Evolutionary conservation across 805 yeast genomes (phyloP), one percentile per base, ranked within the genome.

Genomic region (Myxozyma lipomycoides): DNA sequence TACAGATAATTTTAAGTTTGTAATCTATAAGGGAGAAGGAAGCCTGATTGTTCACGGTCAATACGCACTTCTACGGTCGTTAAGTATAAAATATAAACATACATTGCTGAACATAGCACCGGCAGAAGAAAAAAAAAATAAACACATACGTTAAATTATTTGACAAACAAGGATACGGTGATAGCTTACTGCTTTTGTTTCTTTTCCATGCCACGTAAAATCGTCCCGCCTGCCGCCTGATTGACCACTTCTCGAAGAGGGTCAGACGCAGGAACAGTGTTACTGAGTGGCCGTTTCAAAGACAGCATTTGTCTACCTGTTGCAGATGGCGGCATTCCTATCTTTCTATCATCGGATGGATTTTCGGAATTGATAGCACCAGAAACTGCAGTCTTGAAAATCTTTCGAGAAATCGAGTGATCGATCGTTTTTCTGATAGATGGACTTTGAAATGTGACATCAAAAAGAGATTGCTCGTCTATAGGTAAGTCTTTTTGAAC

Each of bases 351-450:
- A 19, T 35, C 28, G 17, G 40, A 26, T 22, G 51, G 51, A 30
- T 43, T 48, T 18, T 48, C 51, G 32, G 12, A 48, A 25, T 35
- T 48, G 25, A 24, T 15, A 24, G 22, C 18, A 9, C 40, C 24
- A 7, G 38, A 3, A 3, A 38, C 26, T 7, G 44, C 40, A 4
- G 49, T 23, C 19, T 55, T 37, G 12, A 23, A 23, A 12, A 63
- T 41, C 2, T 66, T 66, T 6, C 57, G 56, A 2, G 67, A 63
- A 18, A 37, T 43, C 17, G 61, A 42, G 34, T 63, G 67, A n/a
- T 54, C 61, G 10, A 63, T 40, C n/a, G 66, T 63, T 30, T 60
- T 57, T 28, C 64, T 49, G 34, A 64, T 48, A 15, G 61, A 58
- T 10, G 66, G 67, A 22, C 60, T 55, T 38, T 50, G 59, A 44